A percentile compares a stretch with the other conserved stretches of the same genome.
Evolutionary conservation across 805 yeast species (phyloP).

Genomic region (Yarrowia osloensis): DNA sequence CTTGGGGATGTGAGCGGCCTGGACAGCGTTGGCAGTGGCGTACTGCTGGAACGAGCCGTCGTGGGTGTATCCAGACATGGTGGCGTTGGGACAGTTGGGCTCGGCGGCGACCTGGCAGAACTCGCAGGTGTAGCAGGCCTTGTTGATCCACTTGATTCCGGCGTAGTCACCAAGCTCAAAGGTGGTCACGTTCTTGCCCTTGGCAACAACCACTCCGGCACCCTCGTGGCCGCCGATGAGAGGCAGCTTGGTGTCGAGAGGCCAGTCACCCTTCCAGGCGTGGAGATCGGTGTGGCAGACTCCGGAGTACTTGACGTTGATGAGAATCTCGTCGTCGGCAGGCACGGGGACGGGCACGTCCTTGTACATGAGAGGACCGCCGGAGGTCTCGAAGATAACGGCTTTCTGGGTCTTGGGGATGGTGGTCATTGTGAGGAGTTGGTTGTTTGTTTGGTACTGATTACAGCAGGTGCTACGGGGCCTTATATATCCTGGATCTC

Average conservation of each 20-base stretch:
- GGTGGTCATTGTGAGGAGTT: constrained; percentile 33
- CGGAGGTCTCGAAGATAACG: constrained; percentile 61
- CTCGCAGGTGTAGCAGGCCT: constrained; percentile 19
- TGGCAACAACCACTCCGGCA: constrained; percentile 78
- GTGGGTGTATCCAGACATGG: constrained; percentile 14
- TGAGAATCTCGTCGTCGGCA: constrained; percentile 15
- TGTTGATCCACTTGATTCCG: constrained; percentile 19
- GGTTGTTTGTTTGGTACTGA: not conserved
- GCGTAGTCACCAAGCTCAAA: constrained; percentile 7
- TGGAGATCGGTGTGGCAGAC: constrained; percentile 19
- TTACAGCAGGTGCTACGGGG: too few relatives aligned
- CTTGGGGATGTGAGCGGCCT: constrained; percentile 19
- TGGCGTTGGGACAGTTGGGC: constrained; percentile 10
- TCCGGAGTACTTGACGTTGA: constrained; percentile 14
- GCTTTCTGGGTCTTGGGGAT: constrained; percentile 74
- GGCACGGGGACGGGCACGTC: not conserved
- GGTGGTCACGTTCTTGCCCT: constrained; percentile 21
- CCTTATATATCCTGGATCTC: not conserved
- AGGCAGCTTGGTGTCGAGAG: constrained; percentile 70
- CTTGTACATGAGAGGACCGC: constrained; percentile 19
- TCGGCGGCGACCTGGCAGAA: constrained; percentile 14
- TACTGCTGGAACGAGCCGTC: constrained; percentile 15
- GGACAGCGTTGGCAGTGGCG: constrained; percentile 14
- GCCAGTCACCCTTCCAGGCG: constrained; percentile 63
- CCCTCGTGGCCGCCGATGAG: constrained; percentile 90